Base-by-base conservation (phyloP, 257 asterid genomes). In the Cruciata laevipes region DNA sequence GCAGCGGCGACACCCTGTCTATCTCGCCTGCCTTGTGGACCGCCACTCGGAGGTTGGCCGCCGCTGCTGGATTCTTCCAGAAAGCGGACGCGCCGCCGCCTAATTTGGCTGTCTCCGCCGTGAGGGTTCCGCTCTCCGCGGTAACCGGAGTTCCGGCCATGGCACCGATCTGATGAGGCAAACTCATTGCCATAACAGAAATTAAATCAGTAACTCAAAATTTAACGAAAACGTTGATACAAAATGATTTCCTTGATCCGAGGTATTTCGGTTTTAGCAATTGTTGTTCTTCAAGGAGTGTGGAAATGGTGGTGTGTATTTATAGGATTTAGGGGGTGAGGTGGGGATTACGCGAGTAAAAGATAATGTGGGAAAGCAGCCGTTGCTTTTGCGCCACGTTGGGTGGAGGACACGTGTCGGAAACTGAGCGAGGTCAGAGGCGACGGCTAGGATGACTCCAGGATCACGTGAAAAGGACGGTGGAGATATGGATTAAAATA, bases 91-190 rank as follows among this genome's bases (percentile, higher is more conserved):
- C 76, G 23, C 61, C 67, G 16, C 49, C 49, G 51, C 51, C 67
- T 61, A 89, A 76, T 66, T 80, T 63, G 35, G 81, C 68, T 11
- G 65, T 17, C 25, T 88, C 97, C 5, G 74, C 74, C 30, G 82
- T 18, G 12, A 30, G 64, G 6, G 77, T 78, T n/a, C 73, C 81
- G 47, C 73, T 4, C 3, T 85, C 96, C 42, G 77, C 77, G 25
- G 82, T 17, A 11, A 86, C 7, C 62, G 86, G 74, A 1, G 86
- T 27, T 10, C 91, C 95, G 60, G 96, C 76, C 23, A 93, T 81
- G 3, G 93, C 87, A 60, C 92, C 86, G 67, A 93, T 84, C 82
- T 88, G 99, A 69, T 85, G 90, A 8, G 97, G 86, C 69, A 94
- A 66, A 76, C 90, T 87, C 96, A 90, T 88, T n/a, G 96, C 97